Evolutionary conservation across 257 asterid species (phyloP), one percentile per base, ranked within the genome.

Genomic region (Eustoma russellianum): DNA sequence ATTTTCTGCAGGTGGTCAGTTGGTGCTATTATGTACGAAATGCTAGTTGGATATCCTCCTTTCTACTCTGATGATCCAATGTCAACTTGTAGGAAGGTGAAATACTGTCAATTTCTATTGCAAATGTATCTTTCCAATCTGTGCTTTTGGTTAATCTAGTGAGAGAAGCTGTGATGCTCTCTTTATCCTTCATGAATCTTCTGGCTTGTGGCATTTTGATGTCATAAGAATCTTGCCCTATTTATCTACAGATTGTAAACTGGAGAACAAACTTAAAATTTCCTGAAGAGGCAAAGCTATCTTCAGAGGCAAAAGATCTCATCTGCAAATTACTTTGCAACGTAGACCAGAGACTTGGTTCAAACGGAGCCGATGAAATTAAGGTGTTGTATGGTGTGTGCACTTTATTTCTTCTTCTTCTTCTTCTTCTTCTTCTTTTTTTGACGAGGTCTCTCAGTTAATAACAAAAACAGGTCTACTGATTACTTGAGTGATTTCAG

Each of bases 31-130:
- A 88, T 85, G 97, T 88, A 69, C 63, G 97, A 89, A 79, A 89
- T 85, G 97, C 97, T 89, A 50, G 94, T 89, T 40, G 97, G 97
- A 41, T 89, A 89, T 66, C 97, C 97, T 38, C 97, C 97, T 64
- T 88, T 88, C 74, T 88, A 88, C 65, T 82, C 97, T 40, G 97
- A 89, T 70, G 97, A 89, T 62, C 97, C 95, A 46, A 89, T 89
- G 97, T 77, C 97, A 33, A 89, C 97, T 33, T 89, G 97, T 76
- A 70, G 97, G 72, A 89, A 89, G 97, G 97, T 89, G 34, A 57
- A 33, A 40, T 59, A 44, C 56, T 55, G 51, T 61, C 46, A 34
- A 34, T 59, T 48, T 66, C 44, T 35, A 47, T 38, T 35, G 53
- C 28, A 41, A 24, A 41, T 54, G 40, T 19, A 41, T 28, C 46